Evolutionary conservation across 768 basidiomycete genomes (phyloP), one percentile per base, ranked within the genome.

Genomic region (Hortiboletus campestris): DNA sequence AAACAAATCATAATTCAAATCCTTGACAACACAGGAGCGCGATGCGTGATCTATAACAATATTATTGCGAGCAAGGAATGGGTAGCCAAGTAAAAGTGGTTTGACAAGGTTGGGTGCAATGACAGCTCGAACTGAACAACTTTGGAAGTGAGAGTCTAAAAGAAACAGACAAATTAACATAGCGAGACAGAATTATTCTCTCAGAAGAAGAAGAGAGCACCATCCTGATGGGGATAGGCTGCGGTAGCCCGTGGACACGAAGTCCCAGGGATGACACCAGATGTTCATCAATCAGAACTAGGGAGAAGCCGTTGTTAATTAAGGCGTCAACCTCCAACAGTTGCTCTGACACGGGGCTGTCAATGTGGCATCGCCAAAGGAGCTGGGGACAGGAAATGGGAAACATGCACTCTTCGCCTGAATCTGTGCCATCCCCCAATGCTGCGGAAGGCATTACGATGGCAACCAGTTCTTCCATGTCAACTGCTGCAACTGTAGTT

Each of bases 31-130:
- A 42, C 58, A 61, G 0, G 56, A 48, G 3, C 42, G 46, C 0
- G 34, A 0, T 0, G 45, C 46, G 22, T 71, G 66, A 46, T 78
- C 71, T 29, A 69, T 56, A 0, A 73, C 55, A 58, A 79, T 72
- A 0, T 65, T 35, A 55, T 79, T 79, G 2, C 57, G 53, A 11
- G 40, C 22, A 1, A 77, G 61, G 29, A 72, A 77, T 0, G 74
- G 76, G 0, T 69, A 47, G 0, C 75, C 74, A 0, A 78, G 61
- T 0, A 78, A 51, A 8, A 78, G 32, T 4, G 67, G 66, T 2
- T 49, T 58, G 34, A 63, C 70, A 2, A 75, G 60, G 1, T 35
- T 39, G 0, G 66, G 64, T 0, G 64, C 57, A 2, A 75, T 34
- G 2, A 75, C n/a, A 0, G 72, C 66, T 6, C 39, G 22, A 29